Conservation (phyloP, 73 alveolate species). For the Paramecium biaurelia region DNA sequence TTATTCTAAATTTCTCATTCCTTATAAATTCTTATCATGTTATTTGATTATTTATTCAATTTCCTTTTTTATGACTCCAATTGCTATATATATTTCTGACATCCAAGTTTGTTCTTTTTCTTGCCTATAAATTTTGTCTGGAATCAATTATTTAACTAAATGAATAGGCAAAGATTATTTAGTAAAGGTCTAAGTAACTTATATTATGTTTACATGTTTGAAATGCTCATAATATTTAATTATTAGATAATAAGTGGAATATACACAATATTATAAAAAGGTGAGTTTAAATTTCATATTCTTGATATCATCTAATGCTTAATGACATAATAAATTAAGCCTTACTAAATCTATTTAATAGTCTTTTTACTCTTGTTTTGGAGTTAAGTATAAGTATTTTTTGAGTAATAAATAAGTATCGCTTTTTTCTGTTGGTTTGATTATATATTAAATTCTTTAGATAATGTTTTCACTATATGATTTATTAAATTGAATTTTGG, state of each 20-base stretch:
- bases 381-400: background rate
- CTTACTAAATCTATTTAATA: background rate
- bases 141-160: background rate
- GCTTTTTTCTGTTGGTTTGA: background rate
- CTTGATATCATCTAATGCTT: background rate
- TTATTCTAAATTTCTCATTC: background rate
- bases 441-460: background rate
- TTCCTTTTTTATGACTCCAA: background rate
- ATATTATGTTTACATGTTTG: background rate
- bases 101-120: background rate
- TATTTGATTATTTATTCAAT: background rate
- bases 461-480: background rate
- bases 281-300: background rate
- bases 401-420: background rate
- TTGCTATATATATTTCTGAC: background rate
- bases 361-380: background rate
- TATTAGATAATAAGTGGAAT: background rate
- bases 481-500: background rate
- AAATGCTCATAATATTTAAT: background rate
- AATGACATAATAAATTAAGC: background rate
- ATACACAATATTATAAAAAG: background rate
- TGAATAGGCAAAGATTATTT: background rate
- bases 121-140: background rate
- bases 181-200: background rate
- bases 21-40: background rate